Conservation (phyloP, 176 grass and related monocot species). For the Bothriochloa decipiens region DNA sequence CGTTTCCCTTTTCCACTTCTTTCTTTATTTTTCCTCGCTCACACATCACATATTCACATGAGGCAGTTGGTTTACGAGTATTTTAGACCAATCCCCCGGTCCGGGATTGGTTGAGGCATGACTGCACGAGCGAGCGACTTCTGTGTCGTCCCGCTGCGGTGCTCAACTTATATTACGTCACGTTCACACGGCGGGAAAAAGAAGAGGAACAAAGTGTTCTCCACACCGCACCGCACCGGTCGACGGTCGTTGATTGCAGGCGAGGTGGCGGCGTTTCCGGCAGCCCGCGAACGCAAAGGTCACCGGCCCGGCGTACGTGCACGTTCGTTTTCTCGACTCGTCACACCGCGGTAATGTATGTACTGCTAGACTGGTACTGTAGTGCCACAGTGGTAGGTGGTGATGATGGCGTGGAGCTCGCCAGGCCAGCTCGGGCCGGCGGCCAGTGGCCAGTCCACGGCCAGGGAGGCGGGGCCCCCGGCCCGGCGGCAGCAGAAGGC, state of each 20-base stretch:
- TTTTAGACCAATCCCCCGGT: background rate
- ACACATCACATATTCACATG: conserved; percentile 1
- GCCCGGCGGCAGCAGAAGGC: conserved; percentile 1
- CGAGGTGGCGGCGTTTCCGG: background rate
- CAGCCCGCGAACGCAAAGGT: background rate
- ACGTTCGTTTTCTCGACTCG: background rate
- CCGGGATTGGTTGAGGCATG: background rate
- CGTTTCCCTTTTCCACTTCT: background rate
- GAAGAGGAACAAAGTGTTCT: background rate
- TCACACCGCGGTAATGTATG: background rate
- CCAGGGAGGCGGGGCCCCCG: background rate
- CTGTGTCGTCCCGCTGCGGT: background rate
- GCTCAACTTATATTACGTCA: conserved; percentile 12
- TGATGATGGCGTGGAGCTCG: background rate
- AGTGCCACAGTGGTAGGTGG: background rate
- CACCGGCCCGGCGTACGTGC: too few relatives aligned
- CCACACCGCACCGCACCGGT: too few relatives aligned
- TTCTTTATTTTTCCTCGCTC: background rate
- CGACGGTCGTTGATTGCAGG: too few relatives aligned
- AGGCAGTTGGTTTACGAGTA: conserved; percentile 8
- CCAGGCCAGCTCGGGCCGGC: too few relatives aligned
- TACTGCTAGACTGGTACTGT: background rate
- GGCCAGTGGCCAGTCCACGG: background rate
- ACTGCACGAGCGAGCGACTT: background rate
- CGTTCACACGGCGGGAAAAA: background rate